A percentile compares a stretch with the other conserved stretches of the same genome.
These are phyloP conservation scores for Lepiota brunneoincarnata DNA, from an alignment of 768 basidiomycete genomes.

Conservation along the genomic window DNA sequence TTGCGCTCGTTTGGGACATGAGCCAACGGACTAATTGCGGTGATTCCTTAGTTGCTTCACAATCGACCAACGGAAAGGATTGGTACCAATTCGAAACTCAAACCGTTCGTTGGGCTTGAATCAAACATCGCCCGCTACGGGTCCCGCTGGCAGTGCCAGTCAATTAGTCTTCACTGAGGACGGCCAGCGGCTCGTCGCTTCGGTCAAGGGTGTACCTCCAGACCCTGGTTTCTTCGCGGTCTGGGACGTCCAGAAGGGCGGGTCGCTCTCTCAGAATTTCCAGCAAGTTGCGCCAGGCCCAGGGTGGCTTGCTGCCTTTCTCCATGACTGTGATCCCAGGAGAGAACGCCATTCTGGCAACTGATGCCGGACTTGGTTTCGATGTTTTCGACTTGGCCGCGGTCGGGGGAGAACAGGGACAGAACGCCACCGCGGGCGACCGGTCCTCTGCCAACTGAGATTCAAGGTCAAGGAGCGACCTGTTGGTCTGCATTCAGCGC, in stretches of 20 bases:
- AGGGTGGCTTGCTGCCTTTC: constrained; percentile 47
- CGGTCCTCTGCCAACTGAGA: constrained; percentile 28
- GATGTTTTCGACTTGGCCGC: constrained; percentile 32
- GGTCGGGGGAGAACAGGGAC: constrained; percentile 19
- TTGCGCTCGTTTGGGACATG: constrained; percentile 16
- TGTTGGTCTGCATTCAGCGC: constrained; percentile 43
- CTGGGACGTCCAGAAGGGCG: constrained; percentile 43
- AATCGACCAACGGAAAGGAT: constrained; percentile 38
- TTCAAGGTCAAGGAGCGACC: constrained; percentile 37
- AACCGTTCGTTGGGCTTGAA: constrained; percentile 41
- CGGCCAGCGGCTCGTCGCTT: constrained; percentile 39
- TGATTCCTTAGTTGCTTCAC: constrained; percentile 35
- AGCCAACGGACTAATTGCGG: background rate
- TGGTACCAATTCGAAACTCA: constrained; percentile 36
- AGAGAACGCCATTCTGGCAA: constrained; percentile 31
- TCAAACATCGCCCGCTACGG: constrained; percentile 50
- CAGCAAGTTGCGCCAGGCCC: constrained; percentile 23
- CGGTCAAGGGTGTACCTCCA: constrained; percentile 47
- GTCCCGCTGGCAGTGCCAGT: constrained; percentile 42
- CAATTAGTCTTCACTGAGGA: constrained; percentile 48
- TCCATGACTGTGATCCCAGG: constrained; percentile 41
- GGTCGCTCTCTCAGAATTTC: constrained; percentile 44
- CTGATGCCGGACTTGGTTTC: constrained; percentile 37
- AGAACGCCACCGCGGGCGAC: constrained; percentile 26
- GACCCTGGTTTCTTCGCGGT: constrained; percentile 48